Evolutionary conservation across 2,329 filamentous ascomycete genomes (phyloP), one percentile per base, ranked within the genome.

Genomic region (Berkeleyomyces basicola): DNA sequence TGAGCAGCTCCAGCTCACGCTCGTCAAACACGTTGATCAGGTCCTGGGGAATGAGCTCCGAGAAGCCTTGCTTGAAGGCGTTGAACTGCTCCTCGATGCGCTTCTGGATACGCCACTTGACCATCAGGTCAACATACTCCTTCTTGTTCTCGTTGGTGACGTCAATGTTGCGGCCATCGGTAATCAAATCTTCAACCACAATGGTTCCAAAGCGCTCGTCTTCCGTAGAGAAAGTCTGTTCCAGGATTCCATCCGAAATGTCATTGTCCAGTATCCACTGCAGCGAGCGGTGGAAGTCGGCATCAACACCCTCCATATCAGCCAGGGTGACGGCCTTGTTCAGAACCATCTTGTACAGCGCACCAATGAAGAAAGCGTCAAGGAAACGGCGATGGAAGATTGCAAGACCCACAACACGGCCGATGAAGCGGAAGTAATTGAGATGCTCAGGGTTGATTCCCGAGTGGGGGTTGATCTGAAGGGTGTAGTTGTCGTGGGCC

Each of bases 341-440:
- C 66, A 99, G 76, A 71, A 99, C 87, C 93, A 99, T 99, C 81
- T 99, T 99, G 82, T 99, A 99, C 70, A 99, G 85, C 39, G 93
- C 93, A 58, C 93, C 93, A 71, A 99, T 97, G 75, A 99, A 99
- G 79, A 99, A 99, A 42, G 93, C 95, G 72, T 99, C 93, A 67
- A 99, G 77, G 81, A 99, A 99, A 59, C 93, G 86, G 64, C 93
- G 83, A 75, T 99, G 93, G 84, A 99, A 99, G 70, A 99, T 99
- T 65, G 93, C 92, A 68, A 99, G 75, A 65, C 93, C 93, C 64
- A 99, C 93, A 37, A 99, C 93, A 65, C 93, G 89, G 58, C 93
- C 93, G 70, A 99, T 99, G 72, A 99, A 99, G 75, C 96, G 97
- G 84, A 99, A 99, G 77, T 97, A 99, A 73, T 96, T 97, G 70